Conservation (phyloP, 2,329 filamentous ascomycete genomes). For the Penicillium sp. region DNA sequence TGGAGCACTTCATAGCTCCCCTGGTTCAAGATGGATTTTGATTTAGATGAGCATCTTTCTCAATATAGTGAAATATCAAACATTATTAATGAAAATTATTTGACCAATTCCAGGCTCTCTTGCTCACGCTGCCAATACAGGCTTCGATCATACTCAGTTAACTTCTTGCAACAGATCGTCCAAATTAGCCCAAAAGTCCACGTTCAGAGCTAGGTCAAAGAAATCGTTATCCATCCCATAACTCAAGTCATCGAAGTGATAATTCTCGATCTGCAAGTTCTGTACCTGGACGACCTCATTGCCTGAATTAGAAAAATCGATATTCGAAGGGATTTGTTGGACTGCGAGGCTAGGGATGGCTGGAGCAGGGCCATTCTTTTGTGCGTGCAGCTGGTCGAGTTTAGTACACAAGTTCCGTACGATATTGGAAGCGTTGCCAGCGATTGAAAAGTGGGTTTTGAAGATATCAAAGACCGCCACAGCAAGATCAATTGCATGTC, state of each 20-base stretch:
- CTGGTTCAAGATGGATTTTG: too few species aligned
- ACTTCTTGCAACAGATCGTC: conserved; percentile 12
- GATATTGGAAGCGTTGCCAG: conserved; percentile 29
- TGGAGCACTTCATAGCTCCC: too few species aligned
- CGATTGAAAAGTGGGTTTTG: conserved; percentile 35
- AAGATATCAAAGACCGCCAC: conserved; percentile 35
- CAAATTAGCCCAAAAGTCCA: conserved; percentile 16
- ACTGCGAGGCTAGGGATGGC: not conserved
- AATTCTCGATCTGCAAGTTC: not conserved
- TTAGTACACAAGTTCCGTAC: conserved; percentile 16
- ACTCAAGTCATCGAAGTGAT: not conserved
- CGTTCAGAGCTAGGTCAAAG: conserved; percentile 15
- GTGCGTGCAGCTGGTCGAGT: conserved; percentile 2
- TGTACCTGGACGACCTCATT: not conserved
- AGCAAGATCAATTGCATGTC: conserved; percentile 34
- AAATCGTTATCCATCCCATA: not conserved
- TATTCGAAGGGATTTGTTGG: not conserved
- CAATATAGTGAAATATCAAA: too few species aligned
- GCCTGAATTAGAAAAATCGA: not conserved
- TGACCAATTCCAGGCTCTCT: too few species aligned
- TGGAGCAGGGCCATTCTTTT: not conserved
- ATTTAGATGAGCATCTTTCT: too few species aligned
- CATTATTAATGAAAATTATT: too few species aligned
- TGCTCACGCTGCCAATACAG: too few species aligned
- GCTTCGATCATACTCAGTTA: conserved; percentile 3